Evolutionary conservation across 2,329 filamentous ascomycete genomes (phyloP), one percentile per base, ranked within the genome.

Genomic region (Alternaria sp.): DNA sequence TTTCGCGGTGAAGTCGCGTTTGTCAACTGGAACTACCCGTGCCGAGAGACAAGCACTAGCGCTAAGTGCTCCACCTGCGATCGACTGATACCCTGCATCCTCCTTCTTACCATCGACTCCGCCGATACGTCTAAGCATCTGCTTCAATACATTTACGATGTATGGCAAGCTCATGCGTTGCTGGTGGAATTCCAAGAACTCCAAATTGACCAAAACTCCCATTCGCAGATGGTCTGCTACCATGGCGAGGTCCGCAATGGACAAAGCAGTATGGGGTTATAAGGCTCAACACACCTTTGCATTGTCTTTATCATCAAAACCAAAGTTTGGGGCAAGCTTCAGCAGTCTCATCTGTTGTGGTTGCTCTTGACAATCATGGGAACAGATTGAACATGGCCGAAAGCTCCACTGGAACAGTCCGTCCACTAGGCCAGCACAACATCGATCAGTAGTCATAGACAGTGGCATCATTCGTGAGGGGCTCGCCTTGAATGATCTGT

Each of bases 1-100:
- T 53, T 59, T 55, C 60, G 63, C 59, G 63, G 66, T 63, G 63
- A 60, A 65, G 63, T 66, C 64, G 66, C 63, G 66, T 56, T 56
- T 54, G 51, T 56, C 41, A 59, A 59, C 56, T 59, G 52, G 52
- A 59, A 56, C 50, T 57, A 54, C 44, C 50, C 58, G 58, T 61
- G 62, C 65, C 65, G 60, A 68, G 61, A 59, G 57, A 55, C 56
- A 54, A 58, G 59, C 59, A 55, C 59, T 55, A 59, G 51, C 58
- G 60, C 57, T 54, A 49, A 44, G 36, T 23, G 51, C 55, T 54
- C 55, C 51, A 54, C 55, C 41, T 37, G 44, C 34, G 34, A 58
- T 54, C 50, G 42, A 31, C 36, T 53, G 26, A 36, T 36, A 33
- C 54, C 41, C 54, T 57, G 55, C 55, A 44, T 53, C 33, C 24